Evolutionary conservation across 176 grass and related monocot genomes (phyloP).

Genomic region (Phoenix roebelenii): DNA sequence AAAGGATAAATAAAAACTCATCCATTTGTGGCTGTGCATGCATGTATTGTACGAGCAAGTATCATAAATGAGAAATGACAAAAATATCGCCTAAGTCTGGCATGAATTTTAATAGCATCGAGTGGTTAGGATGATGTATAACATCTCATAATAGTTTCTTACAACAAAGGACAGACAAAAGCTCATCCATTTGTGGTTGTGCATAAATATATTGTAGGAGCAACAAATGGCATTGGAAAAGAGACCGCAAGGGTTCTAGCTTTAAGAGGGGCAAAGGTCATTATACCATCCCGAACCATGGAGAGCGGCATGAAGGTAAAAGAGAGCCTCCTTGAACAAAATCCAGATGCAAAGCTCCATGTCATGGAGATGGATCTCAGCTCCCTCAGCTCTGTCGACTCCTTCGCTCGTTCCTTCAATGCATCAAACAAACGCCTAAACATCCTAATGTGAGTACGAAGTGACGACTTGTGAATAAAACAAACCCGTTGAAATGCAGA

Average conservation of each 20-base stretch:
- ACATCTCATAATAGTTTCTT: too few relatives aligned
- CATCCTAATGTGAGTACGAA: slow-evolving; percentile 55
- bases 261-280: slow-evolving; percentile 60
- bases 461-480: too few relatives aligned
- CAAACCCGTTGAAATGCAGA: too few relatives aligned
- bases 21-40: too few relatives aligned
- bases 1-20: too few relatives aligned
- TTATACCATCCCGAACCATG: slow-evolving; percentile 59
- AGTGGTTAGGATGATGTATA: too few relatives aligned
- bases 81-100: too few relatives aligned
- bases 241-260: slow-evolving; percentile 77
- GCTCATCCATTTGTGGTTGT: too few relatives aligned
- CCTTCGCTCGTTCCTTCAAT: slow-evolving; percentile 42
- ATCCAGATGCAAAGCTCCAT: slow-evolving; percentile 36
- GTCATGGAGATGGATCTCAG: slow-evolving; percentile 87
- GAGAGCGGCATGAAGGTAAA: slow-evolving; percentile 58
- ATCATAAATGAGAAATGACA: too few relatives aligned
- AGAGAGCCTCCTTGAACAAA: slow-evolving; percentile 51
- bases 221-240: slow-evolving; percentile 79
- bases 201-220: slow-evolving; percentile 23
- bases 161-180: too few relatives aligned
- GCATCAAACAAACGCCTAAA: slow-evolving; percentile 53
- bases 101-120: too few relatives aligned
- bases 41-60: slow-evolving; percentile 16
- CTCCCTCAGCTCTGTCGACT: slow-evolving; percentile 51